A percentile compares a stretch with the other conserved stretches of the same genome.
Evolutionary conservation across 208 protist species (phyloP).

Genomic region (Leishmania gerbilli): DNA sequence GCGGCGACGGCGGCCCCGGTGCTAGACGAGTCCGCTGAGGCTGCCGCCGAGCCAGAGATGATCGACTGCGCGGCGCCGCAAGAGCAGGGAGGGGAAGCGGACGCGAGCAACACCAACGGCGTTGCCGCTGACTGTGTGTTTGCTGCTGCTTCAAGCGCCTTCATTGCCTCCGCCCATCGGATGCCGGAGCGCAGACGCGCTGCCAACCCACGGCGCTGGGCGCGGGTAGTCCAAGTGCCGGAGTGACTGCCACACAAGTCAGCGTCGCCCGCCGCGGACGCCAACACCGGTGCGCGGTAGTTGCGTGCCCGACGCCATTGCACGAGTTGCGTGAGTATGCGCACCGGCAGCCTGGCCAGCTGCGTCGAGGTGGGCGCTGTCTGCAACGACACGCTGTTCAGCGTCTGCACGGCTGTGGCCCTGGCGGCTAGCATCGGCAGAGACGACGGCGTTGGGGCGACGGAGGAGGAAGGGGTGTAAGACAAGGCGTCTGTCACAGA

Average conservation of each 20-base stretch:
- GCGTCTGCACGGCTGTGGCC: background rate
- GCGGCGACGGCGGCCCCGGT: background rate
- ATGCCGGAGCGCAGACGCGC: background rate
- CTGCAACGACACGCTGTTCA: background rate
- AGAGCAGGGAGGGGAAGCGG: background rate
- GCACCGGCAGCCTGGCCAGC: slow-evolving; percentile 10
- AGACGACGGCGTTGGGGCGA: background rate
- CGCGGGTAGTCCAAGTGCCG: background rate
- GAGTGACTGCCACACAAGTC: background rate
- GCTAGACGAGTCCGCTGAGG: background rate
- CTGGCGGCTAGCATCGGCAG: background rate
- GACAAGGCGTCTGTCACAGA: background rate
- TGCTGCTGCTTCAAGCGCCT: background rate
- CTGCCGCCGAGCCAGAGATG: background rate
- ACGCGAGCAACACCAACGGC: background rate
- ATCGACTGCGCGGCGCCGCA: background rate
- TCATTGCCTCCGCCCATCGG: background rate
- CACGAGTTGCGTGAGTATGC: slow-evolving; percentile 13
- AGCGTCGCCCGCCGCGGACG: background rate
- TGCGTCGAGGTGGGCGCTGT: background rate
- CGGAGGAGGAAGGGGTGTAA: background rate
- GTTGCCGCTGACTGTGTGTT: background rate
- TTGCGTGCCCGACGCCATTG: slow-evolving; percentile 12
- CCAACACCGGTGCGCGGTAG: slow-evolving; percentile 3
- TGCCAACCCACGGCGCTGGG: background rate